Conservation (phyloP, 1,284 basidiomycete genomes). For the Somion occarium region DNA sequence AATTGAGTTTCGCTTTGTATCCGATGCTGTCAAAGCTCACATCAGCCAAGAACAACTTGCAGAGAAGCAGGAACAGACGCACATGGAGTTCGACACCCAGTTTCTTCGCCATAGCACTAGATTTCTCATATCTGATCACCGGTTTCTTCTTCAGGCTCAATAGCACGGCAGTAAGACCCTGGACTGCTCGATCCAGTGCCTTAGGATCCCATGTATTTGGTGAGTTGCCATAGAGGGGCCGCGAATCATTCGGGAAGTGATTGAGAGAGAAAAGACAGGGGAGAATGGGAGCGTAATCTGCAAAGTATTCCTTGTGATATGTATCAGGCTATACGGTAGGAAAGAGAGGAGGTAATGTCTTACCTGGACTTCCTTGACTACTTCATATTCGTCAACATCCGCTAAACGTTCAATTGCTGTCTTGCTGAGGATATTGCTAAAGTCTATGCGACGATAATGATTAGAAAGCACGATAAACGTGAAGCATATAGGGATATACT, state of each 20-base stretch:
- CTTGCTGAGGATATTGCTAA: conserved; percentile 92
- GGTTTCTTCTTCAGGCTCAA: conserved; percentile 97
- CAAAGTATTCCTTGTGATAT: conserved; percentile 81
- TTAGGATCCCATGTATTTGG: conserved; percentile 65
- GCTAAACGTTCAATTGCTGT: conserved; percentile 90
- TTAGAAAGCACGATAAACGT: conserved; percentile 5
- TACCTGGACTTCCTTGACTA: conserved; percentile 95
- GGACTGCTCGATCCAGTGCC: conserved; percentile 75
- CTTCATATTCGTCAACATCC: conserved; percentile 93
- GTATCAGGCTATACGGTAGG: conserved; percentile 16
- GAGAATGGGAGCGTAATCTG: conserved; percentile 87
- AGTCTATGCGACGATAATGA: conserved; percentile 53
- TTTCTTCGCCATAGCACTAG: conserved; percentile 89
- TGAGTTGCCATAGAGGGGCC: conserved; percentile 67
- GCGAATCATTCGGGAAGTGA: conserved; percentile 57
- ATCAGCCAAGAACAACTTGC: not conserved
- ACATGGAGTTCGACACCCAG: conserved; percentile 85
- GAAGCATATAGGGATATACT: conserved; percentile 52
- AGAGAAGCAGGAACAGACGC: conserved; percentile 18
- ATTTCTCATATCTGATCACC: conserved; percentile 90
- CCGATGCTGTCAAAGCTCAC: conserved; percentile 45
- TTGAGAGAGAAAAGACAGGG: conserved; percentile 90
- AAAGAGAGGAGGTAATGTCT: conserved; percentile 9
- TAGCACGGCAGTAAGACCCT: conserved; percentile 84
- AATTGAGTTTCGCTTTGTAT: conserved; percentile 68